Base-by-base conservation (phyloP, 2,329 filamentous ascomycete genomes). In the Pseudogymnoascus sp. region DNA sequence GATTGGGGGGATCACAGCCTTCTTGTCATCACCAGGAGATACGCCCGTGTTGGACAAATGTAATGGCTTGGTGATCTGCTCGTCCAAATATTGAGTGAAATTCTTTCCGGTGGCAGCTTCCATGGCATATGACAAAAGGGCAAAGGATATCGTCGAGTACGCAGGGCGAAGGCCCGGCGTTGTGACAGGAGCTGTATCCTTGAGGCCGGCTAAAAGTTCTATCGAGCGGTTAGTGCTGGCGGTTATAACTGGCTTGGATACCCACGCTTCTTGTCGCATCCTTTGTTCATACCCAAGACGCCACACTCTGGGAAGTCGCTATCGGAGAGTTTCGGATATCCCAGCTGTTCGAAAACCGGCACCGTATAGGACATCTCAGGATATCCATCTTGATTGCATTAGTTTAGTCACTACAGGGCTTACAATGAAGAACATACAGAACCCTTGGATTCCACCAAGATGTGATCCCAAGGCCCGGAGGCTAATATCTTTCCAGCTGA, bases 71-170 rank as follows among this genome's bases (percentile, higher is more conserved):
- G 74, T 61, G 1, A 76, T 64, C 57, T 71, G 44, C n/a, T 54
- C 44, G 9, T 33, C n/a, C 6, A 54, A 33, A 9, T 54, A 54
- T 11, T 54, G 44, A 3, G 44, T 54, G 21, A 54, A 54, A 54
- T 54, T 59, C 31, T 66, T 67, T 10, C 73, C 72, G 0, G 72
- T 75, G 63, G 75, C 74, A 60, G 65, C 65, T 64, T 75, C 71
- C 15, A 74, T 69, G 5, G 72, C 73, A 60, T 74, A 75, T 1
- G 68, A 67, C 4, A 75, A 66, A 35, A 75, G 69, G 17, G 4
- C n/a, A 31, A 54, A 54, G 4, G 26, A 54, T 54, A 54, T 33
- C 17, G 44, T 3, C 4, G 44, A 54, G 26, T 54, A 54, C 1
- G 44, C 44, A 17, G 44, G 44, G n/a, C 44, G 44, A 31, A 54